Evolutionary conservation across 139 green algal genomes (phyloP).

Genomic region (Klebsormidium nitens): DNA sequence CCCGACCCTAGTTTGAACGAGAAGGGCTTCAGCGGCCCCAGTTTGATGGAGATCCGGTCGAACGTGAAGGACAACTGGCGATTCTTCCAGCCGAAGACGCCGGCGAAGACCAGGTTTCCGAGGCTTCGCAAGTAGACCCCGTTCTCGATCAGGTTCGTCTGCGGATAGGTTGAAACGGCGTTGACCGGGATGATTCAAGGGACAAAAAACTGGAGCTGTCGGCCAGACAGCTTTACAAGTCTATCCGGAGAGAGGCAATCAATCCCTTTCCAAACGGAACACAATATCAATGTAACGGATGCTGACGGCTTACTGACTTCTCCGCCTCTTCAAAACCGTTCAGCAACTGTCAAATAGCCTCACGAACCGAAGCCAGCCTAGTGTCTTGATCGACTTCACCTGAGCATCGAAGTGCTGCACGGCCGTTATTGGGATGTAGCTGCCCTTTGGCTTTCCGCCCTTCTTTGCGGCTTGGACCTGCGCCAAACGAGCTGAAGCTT

Average conservation of each 20-base stretch:
- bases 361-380: neutral
- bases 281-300: too few relatives aligned
- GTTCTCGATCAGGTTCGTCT: conserved; percentile 34
- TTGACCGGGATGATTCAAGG: too few relatives aligned
- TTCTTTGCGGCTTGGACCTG: conserved; percentile 12
- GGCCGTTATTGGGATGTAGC: conserved; percentile 42
- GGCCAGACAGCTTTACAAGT: too few relatives aligned
- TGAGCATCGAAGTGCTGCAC: conserved; percentile 43
- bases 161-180: too few relatives aligned
- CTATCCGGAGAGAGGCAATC: too few relatives aligned
- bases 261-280: too few relatives aligned
- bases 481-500: too few relatives aligned
- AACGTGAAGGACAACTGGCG: conserved; percentile 45
- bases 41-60: conserved; percentile 22
- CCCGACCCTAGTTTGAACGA: conserved; percentile 21
- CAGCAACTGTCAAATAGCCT: too few relatives aligned
- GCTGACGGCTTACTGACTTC: too few relatives aligned
- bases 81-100: conserved; percentile 27
- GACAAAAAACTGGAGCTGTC: too few relatives aligned
- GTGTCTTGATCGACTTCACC: conserved; percentile 1
- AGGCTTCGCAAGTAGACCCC: conserved; percentile 38
- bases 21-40: conserved; percentile 19
- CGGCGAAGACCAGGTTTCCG: conserved; percentile 39
- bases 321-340: too few relatives aligned
- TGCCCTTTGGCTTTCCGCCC: conserved; percentile 9